These are phyloP conservation scores for Sugiyamaella pinicola DNA, from an alignment of 1,139 yeast species.

Conservation along the genomic window DNA sequence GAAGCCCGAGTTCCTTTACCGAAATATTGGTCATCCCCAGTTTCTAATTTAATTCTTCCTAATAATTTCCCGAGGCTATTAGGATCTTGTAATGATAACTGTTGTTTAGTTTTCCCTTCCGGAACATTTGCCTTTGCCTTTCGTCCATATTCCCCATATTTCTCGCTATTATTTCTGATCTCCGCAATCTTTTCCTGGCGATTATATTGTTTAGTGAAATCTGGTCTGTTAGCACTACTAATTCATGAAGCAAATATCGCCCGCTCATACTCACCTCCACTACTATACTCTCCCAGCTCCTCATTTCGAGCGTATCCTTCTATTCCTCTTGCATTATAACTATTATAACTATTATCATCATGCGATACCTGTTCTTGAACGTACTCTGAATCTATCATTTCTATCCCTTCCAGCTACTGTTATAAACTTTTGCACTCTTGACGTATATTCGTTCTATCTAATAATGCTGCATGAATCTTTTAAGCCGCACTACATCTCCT, in stretches of 20 bases:
- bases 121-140: constrained; percentile 27
- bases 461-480: too few species aligned
- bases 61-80: constrained; percentile 25
- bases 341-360: background rate
- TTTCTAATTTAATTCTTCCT: constrained; percentile 31
- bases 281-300: constrained; percentile 13
- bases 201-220: constrained; percentile 33
- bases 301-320: background rate
- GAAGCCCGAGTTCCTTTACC: constrained; percentile 40
- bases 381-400: too few species aligned
- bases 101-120: constrained; percentile 19
- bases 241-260: background rate
- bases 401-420: too few species aligned
- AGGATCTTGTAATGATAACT: constrained; percentile 25
- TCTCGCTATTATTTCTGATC: constrained; percentile 17
- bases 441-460: too few species aligned
- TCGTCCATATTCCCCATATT: constrained; percentile 22
- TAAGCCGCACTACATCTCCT: too few species aligned
- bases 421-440: too few species aligned
- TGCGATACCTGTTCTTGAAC: background rate
- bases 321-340: too few species aligned
- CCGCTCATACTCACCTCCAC: constrained; percentile 10
- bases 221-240: constrained; percentile 3
- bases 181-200: constrained; percentile 26
- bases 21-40: constrained; percentile 35